Percentiles rank a stretch among this genome's conserved stretches.
Evolutionary conservation across 148 eudicot genomes (phyloP).

Genomic region (Rhododendron simsii): DNA sequence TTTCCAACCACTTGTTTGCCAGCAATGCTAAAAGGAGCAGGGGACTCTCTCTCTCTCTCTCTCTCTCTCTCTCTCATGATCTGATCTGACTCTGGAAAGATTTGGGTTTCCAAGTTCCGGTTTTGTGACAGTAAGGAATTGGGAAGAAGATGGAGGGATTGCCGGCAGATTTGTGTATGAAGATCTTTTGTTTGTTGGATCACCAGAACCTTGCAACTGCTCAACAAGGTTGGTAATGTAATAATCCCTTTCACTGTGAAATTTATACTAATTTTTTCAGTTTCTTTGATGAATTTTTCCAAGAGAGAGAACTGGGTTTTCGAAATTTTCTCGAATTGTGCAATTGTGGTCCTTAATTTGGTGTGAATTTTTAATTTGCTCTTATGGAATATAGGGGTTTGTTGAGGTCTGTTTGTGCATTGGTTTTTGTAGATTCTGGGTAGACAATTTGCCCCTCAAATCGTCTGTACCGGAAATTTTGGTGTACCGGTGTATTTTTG

Average conservation of each 20-base stretch:
- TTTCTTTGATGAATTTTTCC: not conserved
- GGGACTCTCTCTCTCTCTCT: slow-evolving; percentile 14
- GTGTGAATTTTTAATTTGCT: not conserved
- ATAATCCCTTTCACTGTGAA: not conserved
- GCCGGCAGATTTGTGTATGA: slow-evolving; percentile 55
- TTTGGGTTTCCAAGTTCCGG: not conserved
- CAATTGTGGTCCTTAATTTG: not conserved
- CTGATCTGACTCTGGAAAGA: not conserved
- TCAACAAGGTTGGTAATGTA: slow-evolving; percentile 45
- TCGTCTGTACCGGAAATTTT: not conserved
- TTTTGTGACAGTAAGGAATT: not conserved
- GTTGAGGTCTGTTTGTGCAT: not conserved
- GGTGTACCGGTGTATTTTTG: too few species aligned
- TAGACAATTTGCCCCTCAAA: not conserved
- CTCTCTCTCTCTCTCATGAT: slow-evolving; percentile 10
- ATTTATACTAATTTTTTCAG: not conserved
- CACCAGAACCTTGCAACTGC: slow-evolving; percentile 61
- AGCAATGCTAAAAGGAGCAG: not conserved
- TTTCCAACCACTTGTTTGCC: not conserved
- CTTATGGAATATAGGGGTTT: not conserved
- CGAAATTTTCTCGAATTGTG: not conserved
- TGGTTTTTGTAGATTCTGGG: not conserved
- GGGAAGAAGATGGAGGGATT: slow-evolving; percentile 48
- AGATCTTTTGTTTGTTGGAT: slow-evolving; percentile 71
- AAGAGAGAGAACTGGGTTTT: slow-evolving; percentile 7